Conservation (phyloP, 257 asterid species). For the Capsicum chinense region DNA sequence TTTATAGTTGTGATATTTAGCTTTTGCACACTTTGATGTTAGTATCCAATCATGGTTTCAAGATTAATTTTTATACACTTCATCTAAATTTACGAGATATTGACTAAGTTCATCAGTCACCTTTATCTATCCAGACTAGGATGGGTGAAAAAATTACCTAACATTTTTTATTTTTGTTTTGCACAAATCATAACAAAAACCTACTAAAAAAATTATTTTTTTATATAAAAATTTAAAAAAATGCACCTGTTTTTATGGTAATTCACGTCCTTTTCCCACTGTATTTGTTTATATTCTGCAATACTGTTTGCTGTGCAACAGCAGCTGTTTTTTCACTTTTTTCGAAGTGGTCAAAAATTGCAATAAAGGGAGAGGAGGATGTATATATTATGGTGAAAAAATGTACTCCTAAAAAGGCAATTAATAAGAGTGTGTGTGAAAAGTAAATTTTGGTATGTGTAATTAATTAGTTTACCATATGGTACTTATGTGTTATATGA, state of each 20-base stretch:
- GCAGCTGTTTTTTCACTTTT: conserved; percentile 33
- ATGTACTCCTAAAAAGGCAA: not conserved
- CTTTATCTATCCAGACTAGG: too few species aligned
- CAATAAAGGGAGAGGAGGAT: conserved; percentile 23
- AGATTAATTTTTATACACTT: too few species aligned
- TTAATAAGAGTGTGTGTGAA: not conserved
- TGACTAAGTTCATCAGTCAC: too few species aligned
- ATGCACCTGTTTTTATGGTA: not conserved
- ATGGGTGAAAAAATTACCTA: too few species aligned
- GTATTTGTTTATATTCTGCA: not conserved
- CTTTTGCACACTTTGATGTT: too few species aligned
- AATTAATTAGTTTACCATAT: not conserved
- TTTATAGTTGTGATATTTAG: too few species aligned
- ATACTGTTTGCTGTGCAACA: not conserved
- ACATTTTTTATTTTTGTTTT: not conserved
- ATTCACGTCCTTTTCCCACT: conserved; percentile 7
- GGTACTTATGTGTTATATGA: conserved; percentile 24
- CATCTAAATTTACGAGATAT: too few species aligned
- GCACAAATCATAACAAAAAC: conserved; percentile 3
- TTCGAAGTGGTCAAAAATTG: conserved; percentile 48
- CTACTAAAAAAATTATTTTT: not conserved
- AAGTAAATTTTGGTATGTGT: not conserved
- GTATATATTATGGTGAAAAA: conserved; percentile 26
- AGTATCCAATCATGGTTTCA: too few species aligned
- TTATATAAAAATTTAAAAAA: not conserved